Conservation (phyloP, 495 filamentous ascomycete genomes). For the Xylaria grammica region DNA sequence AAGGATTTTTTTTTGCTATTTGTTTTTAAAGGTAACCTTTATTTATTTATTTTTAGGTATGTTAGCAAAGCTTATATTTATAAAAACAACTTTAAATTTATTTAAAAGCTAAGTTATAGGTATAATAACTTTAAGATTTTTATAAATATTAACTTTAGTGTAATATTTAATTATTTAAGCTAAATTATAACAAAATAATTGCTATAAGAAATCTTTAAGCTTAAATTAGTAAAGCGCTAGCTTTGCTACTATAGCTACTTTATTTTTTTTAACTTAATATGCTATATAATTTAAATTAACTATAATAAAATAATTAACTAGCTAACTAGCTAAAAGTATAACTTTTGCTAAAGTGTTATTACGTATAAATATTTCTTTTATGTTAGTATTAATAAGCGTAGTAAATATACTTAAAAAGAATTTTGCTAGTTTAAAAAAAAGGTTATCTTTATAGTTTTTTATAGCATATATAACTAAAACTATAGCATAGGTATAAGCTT, state of each 20-base stretch:
- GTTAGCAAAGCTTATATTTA: neutral
- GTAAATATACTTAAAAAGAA: no score
- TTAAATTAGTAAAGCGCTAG: neutral
- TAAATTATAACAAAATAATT: neutral
- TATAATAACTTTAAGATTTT: neutral
- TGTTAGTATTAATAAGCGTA: no score
- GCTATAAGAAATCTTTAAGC: neutral
- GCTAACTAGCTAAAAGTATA: no score
- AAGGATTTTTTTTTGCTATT: neutral
- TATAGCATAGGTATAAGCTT: neutral
- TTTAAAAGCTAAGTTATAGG: neutral
- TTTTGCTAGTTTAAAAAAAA: no score
- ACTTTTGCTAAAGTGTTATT: no score
- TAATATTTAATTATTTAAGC: no score
- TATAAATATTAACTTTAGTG: no score
- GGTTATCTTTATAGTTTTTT: no score
- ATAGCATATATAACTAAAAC: neutral
- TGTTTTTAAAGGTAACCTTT: neutral
- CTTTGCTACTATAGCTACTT: neutral
- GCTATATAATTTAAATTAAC: neutral
- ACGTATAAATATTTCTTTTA: no score
- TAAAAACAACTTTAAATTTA: neutral
- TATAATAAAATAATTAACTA: neutral
- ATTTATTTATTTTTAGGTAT: neutral
- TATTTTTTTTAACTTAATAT: no score